Percentiles rank a stretch among this genome's conserved stretches.
phyloP scores from a whole-genome alignment of 73 alveolate species.

The Tetrahymena elliotti region DNA sequence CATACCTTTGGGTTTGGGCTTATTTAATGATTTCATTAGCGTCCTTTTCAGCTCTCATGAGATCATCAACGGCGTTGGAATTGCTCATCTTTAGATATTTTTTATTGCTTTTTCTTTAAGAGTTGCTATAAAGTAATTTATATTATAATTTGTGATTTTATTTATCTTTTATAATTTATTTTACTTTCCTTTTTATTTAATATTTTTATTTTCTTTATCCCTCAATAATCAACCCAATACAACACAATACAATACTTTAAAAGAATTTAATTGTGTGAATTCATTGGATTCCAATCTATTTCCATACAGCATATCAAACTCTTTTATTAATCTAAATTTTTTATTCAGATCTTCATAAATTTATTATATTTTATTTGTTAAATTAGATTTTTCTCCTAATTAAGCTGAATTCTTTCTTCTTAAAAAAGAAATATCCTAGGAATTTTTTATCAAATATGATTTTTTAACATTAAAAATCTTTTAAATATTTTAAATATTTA shows the following conservation, averaged over 20 bases:
- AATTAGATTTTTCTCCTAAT: background rate
- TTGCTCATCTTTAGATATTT: background rate
- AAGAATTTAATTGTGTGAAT: too few relatives aligned
- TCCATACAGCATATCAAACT: background rate
- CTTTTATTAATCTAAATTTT: background rate
- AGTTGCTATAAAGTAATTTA: background rate
- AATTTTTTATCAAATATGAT: too few relatives aligned
- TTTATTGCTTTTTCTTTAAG: background rate
- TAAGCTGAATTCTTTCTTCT: background rate
- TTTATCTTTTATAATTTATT: background rate
- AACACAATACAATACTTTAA: background rate
- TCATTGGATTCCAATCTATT: background rate
- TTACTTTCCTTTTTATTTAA: background rate
- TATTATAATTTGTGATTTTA: background rate
- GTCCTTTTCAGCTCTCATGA: slow-evolving; percentile 36
- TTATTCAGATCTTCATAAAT: background rate
- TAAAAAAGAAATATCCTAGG: background rate
- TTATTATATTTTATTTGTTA: too few relatives aligned
- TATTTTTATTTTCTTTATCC: background rate
- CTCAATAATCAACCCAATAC: background rate
- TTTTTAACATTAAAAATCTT: too few relatives aligned
- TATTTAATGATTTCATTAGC: slow-evolving; percentile 32
- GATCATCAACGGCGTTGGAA: slow-evolving; percentile 34
- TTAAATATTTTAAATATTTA: too few relatives aligned
- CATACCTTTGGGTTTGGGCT: slow-evolving; percentile 18